Conservation (phyloP, 257 asterid genomes). For the Nicotiana otophora region DNA sequence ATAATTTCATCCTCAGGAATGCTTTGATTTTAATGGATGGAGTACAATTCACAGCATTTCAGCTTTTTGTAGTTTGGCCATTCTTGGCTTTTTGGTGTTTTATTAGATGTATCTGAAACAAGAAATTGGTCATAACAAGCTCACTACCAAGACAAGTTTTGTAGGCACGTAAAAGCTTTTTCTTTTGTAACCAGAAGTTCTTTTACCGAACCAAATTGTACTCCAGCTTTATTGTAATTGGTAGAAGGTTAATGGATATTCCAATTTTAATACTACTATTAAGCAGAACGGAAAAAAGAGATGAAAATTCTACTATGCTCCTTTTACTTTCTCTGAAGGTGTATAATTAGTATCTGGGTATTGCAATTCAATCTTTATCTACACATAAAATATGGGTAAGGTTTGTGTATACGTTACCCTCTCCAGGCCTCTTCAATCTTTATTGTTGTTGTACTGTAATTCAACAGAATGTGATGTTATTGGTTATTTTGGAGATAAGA, state of each 20-base stretch:
- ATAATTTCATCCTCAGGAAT: background rate
- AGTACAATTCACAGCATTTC: background rate
- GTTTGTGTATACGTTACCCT: no score
- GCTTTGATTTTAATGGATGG: background rate
- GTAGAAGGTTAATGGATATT: background rate
- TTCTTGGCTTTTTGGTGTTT: background rate
- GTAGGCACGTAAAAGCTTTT: background rate
- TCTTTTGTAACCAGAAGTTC: background rate
- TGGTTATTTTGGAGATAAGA: no score
- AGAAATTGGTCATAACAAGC: background rate
- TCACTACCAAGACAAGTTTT: background rate
- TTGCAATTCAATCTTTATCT: no score
- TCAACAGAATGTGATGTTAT: no score
- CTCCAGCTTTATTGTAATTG: background rate
- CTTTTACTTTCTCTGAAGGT: background rate
- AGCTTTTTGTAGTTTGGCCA: background rate
- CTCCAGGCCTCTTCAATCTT: no score
- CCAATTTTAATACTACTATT: background rate
- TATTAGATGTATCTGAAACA: background rate
- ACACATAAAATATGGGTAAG: no score
- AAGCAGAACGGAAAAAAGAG: background rate
- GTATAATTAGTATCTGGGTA: background rate
- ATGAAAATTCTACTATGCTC: background rate
- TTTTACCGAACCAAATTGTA: background rate
- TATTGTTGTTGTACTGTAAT: no score